Evolutionary conservation across 345 rosid species (phyloP).

Genomic region (Eucalyptus tenuipes): DNA sequence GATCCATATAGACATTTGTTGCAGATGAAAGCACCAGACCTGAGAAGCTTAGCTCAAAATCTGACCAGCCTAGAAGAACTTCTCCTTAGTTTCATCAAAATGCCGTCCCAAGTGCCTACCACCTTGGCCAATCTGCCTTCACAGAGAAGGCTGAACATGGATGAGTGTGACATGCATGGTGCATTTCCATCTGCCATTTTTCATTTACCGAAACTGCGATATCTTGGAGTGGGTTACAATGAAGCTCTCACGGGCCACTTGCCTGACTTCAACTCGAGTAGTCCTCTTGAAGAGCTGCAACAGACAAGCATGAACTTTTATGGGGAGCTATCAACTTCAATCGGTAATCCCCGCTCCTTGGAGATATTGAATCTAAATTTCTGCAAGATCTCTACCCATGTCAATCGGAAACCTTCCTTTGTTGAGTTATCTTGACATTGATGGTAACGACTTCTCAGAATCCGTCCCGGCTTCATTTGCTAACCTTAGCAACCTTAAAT

Average conservation of each 20-base stretch:
- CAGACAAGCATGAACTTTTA: background rate
- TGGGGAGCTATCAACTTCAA: background rate
- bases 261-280: background rate
- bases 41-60: background rate
- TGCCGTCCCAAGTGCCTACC: background rate
- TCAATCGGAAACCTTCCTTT: background rate
- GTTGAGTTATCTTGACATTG: background rate
- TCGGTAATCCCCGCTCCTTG: no score
- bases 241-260: background rate
- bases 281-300: background rate
- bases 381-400: no score
- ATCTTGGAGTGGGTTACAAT: rapidly evolving
- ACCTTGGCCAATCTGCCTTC: background rate
- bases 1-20: background rate
- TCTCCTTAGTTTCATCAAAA: background rate
- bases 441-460: background rate
- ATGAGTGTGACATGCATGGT: background rate
- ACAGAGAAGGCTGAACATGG: background rate
- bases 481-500: background rate
- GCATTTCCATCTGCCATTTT: background rate
- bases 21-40: background rate
- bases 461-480: conserved; percentile 4
- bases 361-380: no score
- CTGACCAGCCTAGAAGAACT: background rate
- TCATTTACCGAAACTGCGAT: background rate